Percentiles rank a stretch among this genome's conserved stretches.
phyloP scores from a whole-genome alignment of 768 basidiomycete genomes.

The Mycena vitilis region DNA sequence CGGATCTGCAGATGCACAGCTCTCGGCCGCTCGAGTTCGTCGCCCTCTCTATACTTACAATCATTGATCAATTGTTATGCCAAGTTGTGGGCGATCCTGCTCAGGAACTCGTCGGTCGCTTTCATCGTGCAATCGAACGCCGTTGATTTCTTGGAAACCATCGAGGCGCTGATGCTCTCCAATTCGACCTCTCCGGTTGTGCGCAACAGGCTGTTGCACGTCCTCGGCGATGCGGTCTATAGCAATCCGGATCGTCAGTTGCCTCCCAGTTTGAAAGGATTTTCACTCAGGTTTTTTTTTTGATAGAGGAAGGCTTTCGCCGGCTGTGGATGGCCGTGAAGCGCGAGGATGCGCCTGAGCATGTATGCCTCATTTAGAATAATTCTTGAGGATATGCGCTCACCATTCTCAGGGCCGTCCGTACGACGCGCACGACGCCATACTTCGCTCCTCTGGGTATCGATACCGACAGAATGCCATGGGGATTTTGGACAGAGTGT shows the following conservation, averaged over 20 bases:
- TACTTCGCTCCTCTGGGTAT: constrained; percentile 1
- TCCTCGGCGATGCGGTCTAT: constrained; percentile 32
- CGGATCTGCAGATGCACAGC: constrained; percentile 32
- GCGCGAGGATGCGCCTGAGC: constrained; percentile 10
- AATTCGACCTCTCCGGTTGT: constrained; percentile 21
- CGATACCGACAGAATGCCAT: neutral
- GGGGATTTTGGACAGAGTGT: constrained; percentile 25
- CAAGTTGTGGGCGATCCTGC: constrained; percentile 34
- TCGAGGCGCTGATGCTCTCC: constrained; percentile 19
- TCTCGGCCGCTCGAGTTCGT: constrained; percentile 35
- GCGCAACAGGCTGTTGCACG: constrained; percentile 31
- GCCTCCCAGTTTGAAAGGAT: neutral
- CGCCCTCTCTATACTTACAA: neutral
- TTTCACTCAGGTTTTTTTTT: neutral
- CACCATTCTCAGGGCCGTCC: constrained; percentile 14
- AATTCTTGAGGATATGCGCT: too few species aligned
- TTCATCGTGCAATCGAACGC: constrained; percentile 34
- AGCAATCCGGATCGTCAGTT: constrained; percentile 27
- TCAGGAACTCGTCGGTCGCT: constrained; percentile 31
- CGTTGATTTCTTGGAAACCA: constrained; percentile 29
- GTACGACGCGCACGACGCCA: constrained; percentile 30
- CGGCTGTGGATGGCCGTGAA: constrained; percentile 28
- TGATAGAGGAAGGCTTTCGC: constrained; percentile 16
- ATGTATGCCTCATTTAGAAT: constrained; percentile 3
- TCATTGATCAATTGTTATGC: neutral